Base-by-base conservation (phyloP, 2,329 filamentous ascomycete species). In the Rosellinia necatrix region DNA sequence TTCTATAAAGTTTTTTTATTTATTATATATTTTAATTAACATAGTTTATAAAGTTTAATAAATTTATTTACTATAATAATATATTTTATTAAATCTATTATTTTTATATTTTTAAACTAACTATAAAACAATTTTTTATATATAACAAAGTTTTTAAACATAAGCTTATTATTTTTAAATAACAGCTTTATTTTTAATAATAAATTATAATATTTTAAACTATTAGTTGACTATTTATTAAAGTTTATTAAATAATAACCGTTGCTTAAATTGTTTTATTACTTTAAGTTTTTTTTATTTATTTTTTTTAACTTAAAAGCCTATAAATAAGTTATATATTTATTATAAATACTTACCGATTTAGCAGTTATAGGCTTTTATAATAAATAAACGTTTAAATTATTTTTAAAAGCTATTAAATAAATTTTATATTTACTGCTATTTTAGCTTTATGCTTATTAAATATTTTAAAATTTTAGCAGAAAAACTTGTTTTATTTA, bases 121-220 rank as follows among this genome's bases (percentile, higher is more conserved):
- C 21, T 19, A 41, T 21, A 41, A 40, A 40, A 50, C 30, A 50
- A n/a, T 50, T 40, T 50, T 41, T 40, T 50, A 50, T 5, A 19
- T 50, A 30, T 50, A 50, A 29, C 13, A 38, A 17, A 41, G 21
- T 38, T 19, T 17, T 19, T 19, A 38, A 6, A 12, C 17, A 6
- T 6, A 19, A 19, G 17, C 35, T 38, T 40, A 27, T 29, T 40
- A 50, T 50, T 40, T 32, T 34, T 19, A 13, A 21, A 7, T 41
- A 12, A 8, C 24, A 15, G 4, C 7, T 42, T 42, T 34, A 2
- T 22, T 32, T 9, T 32, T 41, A 41, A 51, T 41, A 22, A 24
- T 42, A 30, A 51, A 24, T 25, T 17, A 32, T 30, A 42, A 32
- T 34, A 32, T n/a, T 27, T 21, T 24, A 34, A 51, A 51, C 37